Conservation (phyloP, 352 stramenopile species). For the Phytophthora meadii region DNA sequence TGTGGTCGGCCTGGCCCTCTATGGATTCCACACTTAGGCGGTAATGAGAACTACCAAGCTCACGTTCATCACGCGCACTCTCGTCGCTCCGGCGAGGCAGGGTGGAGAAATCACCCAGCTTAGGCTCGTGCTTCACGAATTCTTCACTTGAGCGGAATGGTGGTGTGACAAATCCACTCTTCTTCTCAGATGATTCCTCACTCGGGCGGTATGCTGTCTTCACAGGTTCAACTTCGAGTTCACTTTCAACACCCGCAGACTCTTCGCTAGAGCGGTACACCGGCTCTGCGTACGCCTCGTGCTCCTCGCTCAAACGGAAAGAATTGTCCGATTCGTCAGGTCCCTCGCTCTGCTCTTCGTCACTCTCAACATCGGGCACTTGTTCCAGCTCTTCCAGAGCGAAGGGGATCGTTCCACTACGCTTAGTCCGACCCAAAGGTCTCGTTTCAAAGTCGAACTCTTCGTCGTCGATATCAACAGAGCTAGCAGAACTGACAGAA, state of each 20-base stretch:
- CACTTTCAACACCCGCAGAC: constrained; percentile 1
- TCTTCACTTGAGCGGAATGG: constrained; percentile 14
- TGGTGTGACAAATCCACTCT: constrained; percentile 6
- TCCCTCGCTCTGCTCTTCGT: constrained; percentile 28
- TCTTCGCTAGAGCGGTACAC: constrained; percentile 30
- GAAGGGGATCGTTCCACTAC: constrained; percentile 61
- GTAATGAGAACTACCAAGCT: background rate
- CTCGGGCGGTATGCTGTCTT: background rate
- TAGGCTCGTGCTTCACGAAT: constrained; percentile 7
- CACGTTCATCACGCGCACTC: background rate
- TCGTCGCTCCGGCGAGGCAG: background rate
- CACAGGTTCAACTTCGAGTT: constrained; percentile 1
- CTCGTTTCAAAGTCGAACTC: constrained; percentile 50
- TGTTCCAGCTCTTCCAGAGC: constrained; percentile 41
- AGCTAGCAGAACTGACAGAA: constrained; percentile 27
- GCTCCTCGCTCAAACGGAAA: constrained; percentile 34
- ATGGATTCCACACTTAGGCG: background rate
- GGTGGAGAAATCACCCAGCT: constrained; percentile 2
- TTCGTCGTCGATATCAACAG: constrained; percentile 39
- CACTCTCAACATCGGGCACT: constrained; percentile 21
- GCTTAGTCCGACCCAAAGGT: constrained; percentile 49
- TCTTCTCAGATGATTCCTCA: constrained; percentile 12
- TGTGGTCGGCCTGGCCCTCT: no score
- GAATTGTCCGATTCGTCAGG: constrained; percentile 29
- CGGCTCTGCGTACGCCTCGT: constrained; percentile 19